Percentiles rank a stretch among this genome's conserved stretches.
phyloP scores from a whole-genome alignment of 2,329 filamentous ascomycete genomes.

The Decorospora gaudefroyi region DNA sequence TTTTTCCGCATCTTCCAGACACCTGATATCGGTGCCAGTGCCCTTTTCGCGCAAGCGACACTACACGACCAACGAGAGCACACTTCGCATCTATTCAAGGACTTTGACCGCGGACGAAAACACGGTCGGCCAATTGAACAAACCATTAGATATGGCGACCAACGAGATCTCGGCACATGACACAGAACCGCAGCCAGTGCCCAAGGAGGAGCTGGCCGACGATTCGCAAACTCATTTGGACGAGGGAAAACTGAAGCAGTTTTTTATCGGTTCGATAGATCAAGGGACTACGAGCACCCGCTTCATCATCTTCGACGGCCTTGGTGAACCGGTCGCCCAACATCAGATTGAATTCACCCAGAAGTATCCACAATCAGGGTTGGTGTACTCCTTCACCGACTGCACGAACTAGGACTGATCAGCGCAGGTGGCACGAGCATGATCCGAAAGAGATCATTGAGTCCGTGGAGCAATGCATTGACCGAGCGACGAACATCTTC shows the following conservation, averaged over 20 bases:
- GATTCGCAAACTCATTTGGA: slow-evolving; percentile 34
- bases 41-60: not conserved
- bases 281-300: slow-evolving; percentile 88
- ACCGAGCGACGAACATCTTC: slow-evolving; percentile 74
- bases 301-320: slow-evolving; percentile 86
- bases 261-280: slow-evolving; percentile 86
- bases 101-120: slow-evolving; percentile 21
- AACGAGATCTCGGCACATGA: slow-evolving; percentile 34
- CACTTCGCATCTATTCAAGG: slow-evolving; percentile 17
- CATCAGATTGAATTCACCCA: slow-evolving; percentile 89
- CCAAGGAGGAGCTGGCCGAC: slow-evolving; percentile 37
- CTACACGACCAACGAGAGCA: slow-evolving; percentile 13
- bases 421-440: slow-evolving; percentile 81
- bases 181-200: slow-evolving; percentile 39
- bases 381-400: slow-evolving; percentile 46
- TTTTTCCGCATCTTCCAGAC: slow-evolving; percentile 10
- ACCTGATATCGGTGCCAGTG: slow-evolving; percentile 2
- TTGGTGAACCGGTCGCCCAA: slow-evolving; percentile 75
- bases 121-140: not conserved
- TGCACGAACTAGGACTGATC: slow-evolving; percentile 18
- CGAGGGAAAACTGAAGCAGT: slow-evolving; percentile 52
- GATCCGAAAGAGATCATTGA: slow-evolving; percentile 76
- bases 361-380: slow-evolving; percentile 83
- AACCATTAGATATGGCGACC: slow-evolving; percentile 29
- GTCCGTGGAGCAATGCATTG: slow-evolving; percentile 79